phyloP scores from a whole-genome alignment of 139 green algal genomes.

The Klebsormidium nitens region DNA sequence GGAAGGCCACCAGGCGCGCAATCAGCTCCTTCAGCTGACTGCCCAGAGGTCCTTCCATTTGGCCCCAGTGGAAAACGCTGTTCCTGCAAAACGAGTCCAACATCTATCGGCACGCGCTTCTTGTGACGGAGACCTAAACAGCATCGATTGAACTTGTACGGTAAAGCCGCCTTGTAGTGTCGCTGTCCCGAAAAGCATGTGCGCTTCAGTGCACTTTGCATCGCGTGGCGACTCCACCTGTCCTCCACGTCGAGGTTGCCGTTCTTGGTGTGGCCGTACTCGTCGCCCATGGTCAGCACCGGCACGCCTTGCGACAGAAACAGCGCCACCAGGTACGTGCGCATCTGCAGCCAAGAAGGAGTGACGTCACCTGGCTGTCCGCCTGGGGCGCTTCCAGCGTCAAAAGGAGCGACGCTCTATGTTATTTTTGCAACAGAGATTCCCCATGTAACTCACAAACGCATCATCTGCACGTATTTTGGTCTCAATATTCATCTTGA shows the following conservation, averaged over 20 bases:
- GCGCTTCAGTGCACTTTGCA: conserved; percentile 26
- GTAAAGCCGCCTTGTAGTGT: background rate
- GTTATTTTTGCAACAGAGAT: background rate
- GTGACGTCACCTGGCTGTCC: background rate
- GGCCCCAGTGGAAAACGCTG: conserved; percentile 13
- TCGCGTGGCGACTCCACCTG: conserved; percentile 70
- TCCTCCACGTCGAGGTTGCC: conserved; percentile 98
- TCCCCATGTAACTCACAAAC: background rate
- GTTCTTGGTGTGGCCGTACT: conserved; percentile 69
- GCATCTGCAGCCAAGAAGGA: conserved; percentile 61
- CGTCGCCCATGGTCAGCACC: conserved; percentile 89
- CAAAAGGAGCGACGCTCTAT: background rate
- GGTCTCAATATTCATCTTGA: background rate
- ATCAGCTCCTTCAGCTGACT: conserved; percentile 19
- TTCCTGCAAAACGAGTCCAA: conserved; percentile 1
- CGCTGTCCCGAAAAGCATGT: background rate
- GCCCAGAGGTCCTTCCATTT: conserved; percentile 4
- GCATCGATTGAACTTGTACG: background rate
- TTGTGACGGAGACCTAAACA: background rate
- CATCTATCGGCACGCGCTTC: background rate
- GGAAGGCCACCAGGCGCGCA: conserved; percentile 15
- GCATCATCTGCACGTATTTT: background rate
- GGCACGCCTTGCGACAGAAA: conserved; percentile 82
- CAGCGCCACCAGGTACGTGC: conserved; percentile 80
- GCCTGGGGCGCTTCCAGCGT: background rate